Base-by-base conservation (phyloP, 768 basidiomycete species). In the Tylopilus vinaceipallidus region DNA sequence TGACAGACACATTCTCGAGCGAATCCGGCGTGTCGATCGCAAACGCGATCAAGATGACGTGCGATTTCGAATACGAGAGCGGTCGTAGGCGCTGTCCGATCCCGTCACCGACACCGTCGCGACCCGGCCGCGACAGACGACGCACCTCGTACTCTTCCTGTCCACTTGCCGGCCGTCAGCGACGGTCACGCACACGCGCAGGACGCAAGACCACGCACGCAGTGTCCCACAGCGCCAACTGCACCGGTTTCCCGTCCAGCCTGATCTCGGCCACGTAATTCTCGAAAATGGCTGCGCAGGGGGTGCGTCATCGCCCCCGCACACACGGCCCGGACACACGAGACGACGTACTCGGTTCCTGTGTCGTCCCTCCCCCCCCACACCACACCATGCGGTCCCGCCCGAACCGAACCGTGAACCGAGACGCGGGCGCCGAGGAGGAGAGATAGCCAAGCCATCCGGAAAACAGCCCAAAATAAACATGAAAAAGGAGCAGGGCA, bases 251-350 rank as follows among this genome's bases (percentile, higher is more conserved):
- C 57, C 94, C 94, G 70, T 99, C 97, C 45, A 99, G 76, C 59
- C 92, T 79, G 63, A 99, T 98, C 76, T 99, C 97, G 40, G 97
- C 95, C 56, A 98, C 95, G 72, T 95, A 98, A 66, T 98, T 99
- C 71, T 98, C 95, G 63, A 98, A 98, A 43, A 98, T 88, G 57
- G 94, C 94, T 57, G 24, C 10, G 2, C 39, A 41, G 26, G 6
- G 8, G 8, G 40, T 14, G 23, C 40, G 24, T 24, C 24, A 40
- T 5, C 23, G 3, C n/a, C n/a, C n/a, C n/a, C n/a, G n/a, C n/a
- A n/a, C n/a, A n/a, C n/a, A 0, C 2, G 12, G 16, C 23, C 13
- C 24, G 39, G 20, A 22, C 23, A 10, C 8, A 4, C 12, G 14
- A 12, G 11, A 8, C 9, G 22, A 70, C 70, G 55, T 30, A 77